These are phyloP conservation scores for Leishmania tropica DNA, from an alignment of 208 protist genomes.

Conservation along the genomic window DNA sequence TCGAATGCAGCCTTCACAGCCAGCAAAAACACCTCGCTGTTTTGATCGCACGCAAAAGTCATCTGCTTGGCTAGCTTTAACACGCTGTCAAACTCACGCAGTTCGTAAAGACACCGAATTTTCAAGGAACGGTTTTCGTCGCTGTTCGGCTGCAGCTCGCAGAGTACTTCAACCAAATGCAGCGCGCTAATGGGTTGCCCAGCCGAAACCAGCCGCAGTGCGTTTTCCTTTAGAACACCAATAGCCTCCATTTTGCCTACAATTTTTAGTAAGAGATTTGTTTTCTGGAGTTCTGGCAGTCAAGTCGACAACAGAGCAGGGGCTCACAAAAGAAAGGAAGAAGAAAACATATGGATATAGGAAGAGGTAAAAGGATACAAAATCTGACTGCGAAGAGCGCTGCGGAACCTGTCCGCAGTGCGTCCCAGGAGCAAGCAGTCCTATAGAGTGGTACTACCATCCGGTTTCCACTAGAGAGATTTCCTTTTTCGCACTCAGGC, in stretches of 20 bases:
- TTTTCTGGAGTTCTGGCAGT: background rate
- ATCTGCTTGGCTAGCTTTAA: slow-evolving; percentile 45
- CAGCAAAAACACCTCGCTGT: slow-evolving; percentile 40
- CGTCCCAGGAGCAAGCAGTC: background rate
- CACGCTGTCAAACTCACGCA: slow-evolving; percentile 71
- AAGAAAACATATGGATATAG: background rate
- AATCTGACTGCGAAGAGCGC: background rate
- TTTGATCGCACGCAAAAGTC: slow-evolving; percentile 24
- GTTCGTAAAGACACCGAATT: slow-evolving; percentile 56
- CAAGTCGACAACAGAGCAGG: background rate
- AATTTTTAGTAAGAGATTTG: background rate
- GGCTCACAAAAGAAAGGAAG: background rate
- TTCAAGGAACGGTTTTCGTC: slow-evolving; percentile 45
- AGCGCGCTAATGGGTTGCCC: slow-evolving; percentile 74
- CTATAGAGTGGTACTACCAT: background rate
- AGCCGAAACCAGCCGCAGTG: slow-evolving; percentile 37
- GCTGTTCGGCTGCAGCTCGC: slow-evolving; percentile 38
- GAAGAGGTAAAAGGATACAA: background rate
- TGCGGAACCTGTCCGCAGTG: background rate
- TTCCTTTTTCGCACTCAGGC: background rate
- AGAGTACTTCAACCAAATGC: slow-evolving; percentile 66
- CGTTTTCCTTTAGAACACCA: slow-evolving; percentile 26
- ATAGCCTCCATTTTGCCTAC: slow-evolving; percentile 17
- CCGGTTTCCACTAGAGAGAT: background rate
- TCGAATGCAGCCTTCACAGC: slow-evolving; percentile 79